phyloP scores from a whole-genome alignment of 2,329 filamentous ascomycete species.

The Colletotrichum horii region DNA sequence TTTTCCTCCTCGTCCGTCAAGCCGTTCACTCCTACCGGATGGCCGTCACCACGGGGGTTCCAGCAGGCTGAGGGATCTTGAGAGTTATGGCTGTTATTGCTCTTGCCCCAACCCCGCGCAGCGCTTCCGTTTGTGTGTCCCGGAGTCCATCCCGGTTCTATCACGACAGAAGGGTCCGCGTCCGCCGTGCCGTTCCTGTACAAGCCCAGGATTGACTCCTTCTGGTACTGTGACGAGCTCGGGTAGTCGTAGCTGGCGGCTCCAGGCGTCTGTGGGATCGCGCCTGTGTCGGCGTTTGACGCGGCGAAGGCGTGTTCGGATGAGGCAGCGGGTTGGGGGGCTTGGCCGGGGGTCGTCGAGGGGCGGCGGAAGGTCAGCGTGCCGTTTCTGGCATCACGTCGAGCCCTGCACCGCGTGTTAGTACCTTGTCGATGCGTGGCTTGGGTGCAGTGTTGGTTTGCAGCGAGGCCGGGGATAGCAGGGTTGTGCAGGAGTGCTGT shows the following conservation, averaged over 20 bases:
- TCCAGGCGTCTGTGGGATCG: conserved; percentile 44
- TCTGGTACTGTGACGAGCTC: conserved; percentile 70
- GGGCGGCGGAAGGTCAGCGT: conserved; percentile 69
- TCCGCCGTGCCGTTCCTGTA: conserved; percentile 54
- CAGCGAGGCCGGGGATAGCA: not conserved
- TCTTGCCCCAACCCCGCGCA: conserved; percentile 77
- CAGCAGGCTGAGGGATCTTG: conserved; percentile 92
- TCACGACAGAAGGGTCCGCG: conserved; percentile 67
- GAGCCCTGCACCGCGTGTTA: conserved; percentile 49
- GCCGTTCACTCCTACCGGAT: conserved; percentile 75
- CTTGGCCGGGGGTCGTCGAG: conserved; percentile 59
- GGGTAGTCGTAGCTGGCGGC: conserved; percentile 25
- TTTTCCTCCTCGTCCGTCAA: conserved; percentile 69
- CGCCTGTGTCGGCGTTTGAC: conserved; percentile 27
- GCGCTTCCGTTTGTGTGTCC: conserved; percentile 69
- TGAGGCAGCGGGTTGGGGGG: conserved; percentile 39
- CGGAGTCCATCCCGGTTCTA: conserved; percentile 80
- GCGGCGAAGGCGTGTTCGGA: conserved; percentile 40
- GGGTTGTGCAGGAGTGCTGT: not conserved
- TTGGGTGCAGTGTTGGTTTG: not conserved
- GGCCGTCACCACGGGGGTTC: conserved; percentile 74
- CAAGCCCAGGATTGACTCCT: conserved; percentile 79
- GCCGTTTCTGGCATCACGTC: conserved; percentile 65
- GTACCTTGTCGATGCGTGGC: not conserved
- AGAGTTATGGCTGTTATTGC: conserved; percentile 72